These are phyloP conservation scores for Pichia thaimueangensis DNA, from an alignment of 805 yeast species.

Conservation along the genomic window DNA sequence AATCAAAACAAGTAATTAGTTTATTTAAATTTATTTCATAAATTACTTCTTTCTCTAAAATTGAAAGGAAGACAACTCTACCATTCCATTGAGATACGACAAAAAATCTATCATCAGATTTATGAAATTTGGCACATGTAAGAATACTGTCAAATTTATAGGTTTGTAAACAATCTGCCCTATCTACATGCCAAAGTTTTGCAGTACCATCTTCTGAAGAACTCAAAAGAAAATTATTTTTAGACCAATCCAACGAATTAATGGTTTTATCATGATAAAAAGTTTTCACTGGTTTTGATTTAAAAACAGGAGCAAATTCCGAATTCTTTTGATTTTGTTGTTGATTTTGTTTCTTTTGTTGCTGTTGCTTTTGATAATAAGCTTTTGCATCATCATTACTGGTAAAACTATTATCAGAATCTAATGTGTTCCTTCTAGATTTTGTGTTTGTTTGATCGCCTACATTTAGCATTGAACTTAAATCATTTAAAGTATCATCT, in stretches of 20 bases:
- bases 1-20: constrained; percentile 66
- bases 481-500: constrained; percentile 14
- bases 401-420: neutral
- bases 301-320: constrained; percentile 73
- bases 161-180: constrained; percentile 52
- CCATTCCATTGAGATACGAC: constrained; percentile 77
- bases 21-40: constrained; percentile 51
- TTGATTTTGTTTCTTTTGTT: no score
- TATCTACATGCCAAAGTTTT: constrained; percentile 77
- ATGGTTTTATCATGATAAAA: constrained; percentile 63
- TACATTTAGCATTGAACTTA: constrained; percentile 12
- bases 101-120: constrained; percentile 81
- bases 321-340: constrained; percentile 11
- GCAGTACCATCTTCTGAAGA: constrained; percentile 84
- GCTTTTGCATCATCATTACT: neutral
- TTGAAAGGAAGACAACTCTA: constrained; percentile 73
- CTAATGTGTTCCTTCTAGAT: constrained; percentile 7
- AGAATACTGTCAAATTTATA: constrained; percentile 78
- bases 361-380: no score
- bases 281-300: constrained; percentile 52
- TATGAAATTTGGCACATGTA: constrained; percentile 74
- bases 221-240: constrained; percentile 70
- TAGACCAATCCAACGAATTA: constrained; percentile 80
- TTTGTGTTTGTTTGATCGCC: constrained; percentile 1
- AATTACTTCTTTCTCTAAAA: constrained; percentile 62